These are phyloP conservation scores for Saussurea involucrata DNA, from an alignment of 129 eudicot genomes.

Conservation along the genomic window DNA sequence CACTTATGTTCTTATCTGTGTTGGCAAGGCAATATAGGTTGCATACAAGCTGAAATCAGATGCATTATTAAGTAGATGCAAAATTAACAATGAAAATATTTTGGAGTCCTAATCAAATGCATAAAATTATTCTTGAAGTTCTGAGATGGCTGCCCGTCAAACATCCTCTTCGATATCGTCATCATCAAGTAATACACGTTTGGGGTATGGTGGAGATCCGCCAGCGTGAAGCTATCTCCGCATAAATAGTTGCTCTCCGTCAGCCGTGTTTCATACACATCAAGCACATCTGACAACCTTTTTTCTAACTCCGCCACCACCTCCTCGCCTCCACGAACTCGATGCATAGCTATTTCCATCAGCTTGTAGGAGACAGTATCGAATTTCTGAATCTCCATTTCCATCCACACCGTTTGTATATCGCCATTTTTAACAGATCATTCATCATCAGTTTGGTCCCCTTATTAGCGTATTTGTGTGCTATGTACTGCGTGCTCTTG, in stretches of 20 bases:
- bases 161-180: constrained; percentile 26
- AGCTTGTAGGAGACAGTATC: constrained; percentile 22
- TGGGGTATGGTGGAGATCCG: constrained; percentile 46
- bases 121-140: too few species aligned
- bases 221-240: constrained; percentile 48
- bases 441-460: constrained; percentile 36
- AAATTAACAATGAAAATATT: too few species aligned
- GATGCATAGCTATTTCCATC: constrained; percentile 16
- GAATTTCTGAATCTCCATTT: constrained; percentile 29
- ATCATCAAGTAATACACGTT: constrained; percentile 37
- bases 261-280: constrained; percentile 47
- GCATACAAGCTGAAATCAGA: too few species aligned
- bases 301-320: constrained; percentile 24
- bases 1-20: too few species aligned
- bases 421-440: constrained; percentile 38
- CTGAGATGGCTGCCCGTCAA: constrained; percentile 52
- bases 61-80: too few species aligned
- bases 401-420: constrained; percentile 32
- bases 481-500: constrained; percentile 49
- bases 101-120: too few species aligned
- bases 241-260: constrained; percentile 39
- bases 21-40: too few species aligned
- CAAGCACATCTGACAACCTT: constrained; percentile 42
- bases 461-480: constrained; percentile 36
- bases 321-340: constrained; percentile 14